These are phyloP conservation scores for Scutellospora calospora DNA, from an alignment of 371 early-diverging fungal species.

Conservation along the genomic window DNA sequence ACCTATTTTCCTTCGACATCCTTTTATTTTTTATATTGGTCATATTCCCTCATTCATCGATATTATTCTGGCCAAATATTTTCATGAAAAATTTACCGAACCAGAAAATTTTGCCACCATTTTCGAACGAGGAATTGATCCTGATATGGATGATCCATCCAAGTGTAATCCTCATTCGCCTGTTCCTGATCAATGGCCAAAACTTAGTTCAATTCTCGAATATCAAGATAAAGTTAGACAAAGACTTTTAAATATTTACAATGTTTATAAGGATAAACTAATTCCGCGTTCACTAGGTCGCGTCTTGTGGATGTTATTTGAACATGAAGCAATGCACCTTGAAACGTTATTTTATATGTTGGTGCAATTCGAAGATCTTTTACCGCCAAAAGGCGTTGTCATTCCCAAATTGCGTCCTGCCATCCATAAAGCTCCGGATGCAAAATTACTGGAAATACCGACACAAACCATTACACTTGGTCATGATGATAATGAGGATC, in stretches of 20 bases:
- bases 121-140: slow-evolving; percentile 95
- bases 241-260: slow-evolving; percentile 62
- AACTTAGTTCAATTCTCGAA: slow-evolving; percentile 62
- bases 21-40: slow-evolving; percentile 91
- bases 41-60: slow-evolving; percentile 91
- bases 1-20: slow-evolving; percentile 89
- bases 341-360: slow-evolving; percentile 92
- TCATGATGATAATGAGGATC: slow-evolving; percentile 64
- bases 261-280: slow-evolving; percentile 46
- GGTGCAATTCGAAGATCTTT: slow-evolving; percentile 62
- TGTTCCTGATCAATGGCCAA: slow-evolving; percentile 85
- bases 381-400: slow-evolving; percentile 43
- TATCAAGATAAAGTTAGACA: slow-evolving; percentile 73
- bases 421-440: neutral
- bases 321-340: slow-evolving; percentile 93
- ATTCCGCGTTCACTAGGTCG: slow-evolving; percentile 63
- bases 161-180: slow-evolving; percentile 83
- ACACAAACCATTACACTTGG: slow-evolving; percentile 58
- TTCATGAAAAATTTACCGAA: slow-evolving; percentile 63
- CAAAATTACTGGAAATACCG: slow-evolving; percentile 21
- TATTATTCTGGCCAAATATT: slow-evolving; percentile 75
- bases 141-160: slow-evolving; percentile 84
- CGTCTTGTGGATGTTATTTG: slow-evolving; percentile 85
- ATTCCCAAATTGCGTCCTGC: slow-evolving; percentile 3
- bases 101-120: slow-evolving; percentile 73